Percentiles rank a stretch among this genome's conserved stretches.
Evolutionary conservation across 306 rosid species (phyloP).

Genomic region (Malus sieversii): DNA sequence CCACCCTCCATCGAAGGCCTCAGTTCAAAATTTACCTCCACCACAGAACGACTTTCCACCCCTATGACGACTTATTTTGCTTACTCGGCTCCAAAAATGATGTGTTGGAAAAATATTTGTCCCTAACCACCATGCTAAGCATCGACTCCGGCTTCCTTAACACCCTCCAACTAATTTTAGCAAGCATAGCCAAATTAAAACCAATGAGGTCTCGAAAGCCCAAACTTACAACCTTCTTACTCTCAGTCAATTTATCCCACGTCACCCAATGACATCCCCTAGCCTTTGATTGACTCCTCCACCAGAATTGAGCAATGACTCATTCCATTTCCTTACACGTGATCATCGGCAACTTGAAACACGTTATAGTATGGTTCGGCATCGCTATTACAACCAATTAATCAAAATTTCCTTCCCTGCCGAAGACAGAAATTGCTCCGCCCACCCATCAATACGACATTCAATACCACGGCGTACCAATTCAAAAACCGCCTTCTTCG

Average conservation of each 20-base stretch:
- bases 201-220: fast-evolving
- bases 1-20: no score
- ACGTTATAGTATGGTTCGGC: no score
- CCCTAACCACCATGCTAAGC: fast-evolving
- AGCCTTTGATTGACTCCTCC: background rate
- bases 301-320: no score
- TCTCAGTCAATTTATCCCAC: fast-evolving
- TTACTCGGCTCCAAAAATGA: fast-evolving
- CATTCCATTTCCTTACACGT: no score
- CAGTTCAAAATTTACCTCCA: fast-evolving
- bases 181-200: background rate
- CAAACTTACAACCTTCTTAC: background rate
- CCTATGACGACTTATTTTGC: fast-evolving
- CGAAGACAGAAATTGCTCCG: no score
- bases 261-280: background rate
- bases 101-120: background rate
- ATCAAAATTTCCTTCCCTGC: no score
- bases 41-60: background rate
- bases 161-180: background rate
- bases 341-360: no score
- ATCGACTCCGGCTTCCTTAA: fast-evolving
- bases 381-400: no score
- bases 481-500: no score
- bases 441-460: no score
- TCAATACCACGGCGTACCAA: no score